Conservation (phyloP, 306 rosid species). For the Pterocarpus macrocarpus region DNA sequence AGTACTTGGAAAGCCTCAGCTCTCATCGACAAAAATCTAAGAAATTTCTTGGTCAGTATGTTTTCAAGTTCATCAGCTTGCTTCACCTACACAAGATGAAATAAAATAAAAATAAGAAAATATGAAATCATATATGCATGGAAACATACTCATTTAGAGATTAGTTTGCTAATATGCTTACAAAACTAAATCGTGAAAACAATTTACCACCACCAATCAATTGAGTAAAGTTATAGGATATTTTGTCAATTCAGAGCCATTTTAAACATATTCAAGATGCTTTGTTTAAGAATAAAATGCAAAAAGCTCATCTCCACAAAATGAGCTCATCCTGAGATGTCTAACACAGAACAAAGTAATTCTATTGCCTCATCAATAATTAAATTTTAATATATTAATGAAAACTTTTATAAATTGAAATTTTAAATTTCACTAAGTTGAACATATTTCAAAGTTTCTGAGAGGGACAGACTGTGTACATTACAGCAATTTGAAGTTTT, state of each 20-base stretch:
- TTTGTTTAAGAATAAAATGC: background rate
- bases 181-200: conserved; percentile 19
- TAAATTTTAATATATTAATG: too few species aligned
- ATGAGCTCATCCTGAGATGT: background rate
- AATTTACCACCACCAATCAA: conserved; percentile 27
- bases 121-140: conserved; percentile 9
- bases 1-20: conserved; percentile 98
- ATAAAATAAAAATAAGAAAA: conserved; percentile 1
- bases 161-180: conserved; percentile 6
- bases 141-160: conserved; percentile 25
- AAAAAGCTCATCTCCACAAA: conserved; percentile 31
- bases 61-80: conserved; percentile 99
- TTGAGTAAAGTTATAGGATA: background rate
- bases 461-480: conserved; percentile 3
- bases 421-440: background rate
- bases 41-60: conserved; percentile 92
- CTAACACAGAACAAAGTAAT: background rate
- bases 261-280: conserved; percentile 30
- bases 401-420: too few species aligned
- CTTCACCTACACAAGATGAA: conserved; percentile 75
- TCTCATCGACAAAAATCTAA: conserved; percentile 96
- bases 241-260: conserved; percentile 6
- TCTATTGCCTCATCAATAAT: background rate
- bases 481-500: conserved; percentile 1
- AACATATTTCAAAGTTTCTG: background rate